Evolutionary conservation across 768 basidiomycete genomes (phyloP).

Genomic region (Termitomyces sp.): DNA sequence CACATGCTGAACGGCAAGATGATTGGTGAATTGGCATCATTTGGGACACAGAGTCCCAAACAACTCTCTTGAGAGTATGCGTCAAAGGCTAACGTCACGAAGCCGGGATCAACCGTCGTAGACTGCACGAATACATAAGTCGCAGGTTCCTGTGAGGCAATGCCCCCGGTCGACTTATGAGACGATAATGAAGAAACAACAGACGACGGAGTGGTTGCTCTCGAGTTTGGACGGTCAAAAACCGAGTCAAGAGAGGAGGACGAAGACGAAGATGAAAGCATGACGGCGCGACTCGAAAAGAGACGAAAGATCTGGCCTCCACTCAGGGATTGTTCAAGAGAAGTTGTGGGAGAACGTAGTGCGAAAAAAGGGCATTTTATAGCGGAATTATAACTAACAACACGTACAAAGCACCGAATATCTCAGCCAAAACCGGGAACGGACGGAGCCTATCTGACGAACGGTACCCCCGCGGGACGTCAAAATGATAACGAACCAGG

Average conservation of each 20-base stretch:
- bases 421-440: slow-evolving; percentile 4
- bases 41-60: slow-evolving; percentile 20
- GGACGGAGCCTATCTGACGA: not conserved
- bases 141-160: slow-evolving; percentile 10
- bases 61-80: slow-evolving; percentile 25
- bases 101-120: slow-evolving; percentile 14
- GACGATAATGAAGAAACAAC: slow-evolving; percentile 3
- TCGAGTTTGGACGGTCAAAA: slow-evolving; percentile 27
- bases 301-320: not conserved
- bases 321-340: not conserved
- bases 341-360: slow-evolving; percentile 4
- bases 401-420: slow-evolving; percentile 19
- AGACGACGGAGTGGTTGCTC: slow-evolving; percentile 31
- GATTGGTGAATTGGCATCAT: not conserved
- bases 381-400: slow-evolving; percentile 17
- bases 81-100: slow-evolving; percentile 27
- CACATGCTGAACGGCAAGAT: not conserved
- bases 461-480: not conserved
- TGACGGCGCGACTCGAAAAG: not conserved
- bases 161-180: slow-evolving; percentile 15
- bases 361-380: slow-evolving; percentile 24
- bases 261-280: slow-evolving; percentile 25
- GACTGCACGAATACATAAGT: slow-evolving; percentile 23
- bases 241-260: slow-evolving; percentile 29
- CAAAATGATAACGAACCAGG: not conserved